Evolutionary conservation across 2,329 filamentous ascomycete genomes (phyloP).

Genomic region (Penicillium sp.): DNA sequence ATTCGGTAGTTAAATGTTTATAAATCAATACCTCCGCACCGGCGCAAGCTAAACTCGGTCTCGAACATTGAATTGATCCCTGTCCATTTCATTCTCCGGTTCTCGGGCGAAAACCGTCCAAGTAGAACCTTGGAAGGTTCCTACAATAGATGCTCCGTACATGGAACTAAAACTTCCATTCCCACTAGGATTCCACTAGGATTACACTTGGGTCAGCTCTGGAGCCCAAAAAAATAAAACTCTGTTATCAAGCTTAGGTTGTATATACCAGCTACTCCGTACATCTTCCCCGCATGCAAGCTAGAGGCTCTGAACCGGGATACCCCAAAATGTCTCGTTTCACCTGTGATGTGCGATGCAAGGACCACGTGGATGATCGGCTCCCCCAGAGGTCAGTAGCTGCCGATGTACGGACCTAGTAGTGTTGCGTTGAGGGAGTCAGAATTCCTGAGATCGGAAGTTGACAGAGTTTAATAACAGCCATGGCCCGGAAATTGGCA

Average conservation of each 20-base stretch:
- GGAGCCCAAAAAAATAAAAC: too few species aligned
- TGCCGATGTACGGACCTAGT: conserved; percentile 3
- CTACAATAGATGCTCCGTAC: too few species aligned
- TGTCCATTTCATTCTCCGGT: background rate
- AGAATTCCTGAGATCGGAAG: background rate
- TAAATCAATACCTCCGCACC: background rate
- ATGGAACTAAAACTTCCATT: too few species aligned
- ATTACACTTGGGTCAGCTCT: too few species aligned
- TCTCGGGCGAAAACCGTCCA: background rate
- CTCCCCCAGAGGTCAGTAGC: background rate
- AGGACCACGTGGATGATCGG: background rate
- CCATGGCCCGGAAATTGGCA: background rate
- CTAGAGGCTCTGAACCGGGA: background rate
- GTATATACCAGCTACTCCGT: too few species aligned
- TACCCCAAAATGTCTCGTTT: background rate
- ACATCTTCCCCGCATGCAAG: background rate
- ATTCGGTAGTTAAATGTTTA: background rate
- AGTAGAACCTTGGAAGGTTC: background rate
- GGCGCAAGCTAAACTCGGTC: background rate
- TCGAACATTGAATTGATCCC: background rate
- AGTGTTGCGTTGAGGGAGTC: background rate
- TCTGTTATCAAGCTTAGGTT: too few species aligned
- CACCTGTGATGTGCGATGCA: background rate
- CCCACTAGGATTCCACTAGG: too few species aligned
- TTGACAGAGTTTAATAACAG: conserved; percentile 1